Evolutionary conservation across 495 filamentous ascomycete species (phyloP), one percentile per base, ranked within the genome.

Genomic region (Paragyromitra xinjiangensis): DNA sequence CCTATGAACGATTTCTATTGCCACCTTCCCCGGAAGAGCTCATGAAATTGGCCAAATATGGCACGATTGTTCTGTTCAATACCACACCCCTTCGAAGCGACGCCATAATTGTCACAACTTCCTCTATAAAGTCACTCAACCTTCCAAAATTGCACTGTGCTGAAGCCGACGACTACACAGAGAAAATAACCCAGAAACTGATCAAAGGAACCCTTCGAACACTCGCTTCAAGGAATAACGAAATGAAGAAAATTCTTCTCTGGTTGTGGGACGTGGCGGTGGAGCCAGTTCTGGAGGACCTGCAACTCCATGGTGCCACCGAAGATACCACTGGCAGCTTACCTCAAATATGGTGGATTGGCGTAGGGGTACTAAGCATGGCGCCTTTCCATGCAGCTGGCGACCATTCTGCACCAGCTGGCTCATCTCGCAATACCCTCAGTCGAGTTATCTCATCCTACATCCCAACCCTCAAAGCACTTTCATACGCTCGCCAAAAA

Each of bases 331-430:
- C 61, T 39, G 8, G 55, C 55, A 58, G 16, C 40, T 55, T 40
- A 37, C 37, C 69, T 12, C 70, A 51, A 3, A 37, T 78, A 11
- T 79, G 75, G 80, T 83, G 78, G 81, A 79, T 83, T 45, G 75
- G 80, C 16, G 19, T 59, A 8, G 80, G 78, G 1, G 40, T 63
- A 14, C 59, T 70, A 24, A 67, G 69, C 55, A 65, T 12, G 39
- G 68, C 73, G 12, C 77, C 81, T 24, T 81, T 82, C 44, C 77
- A 82, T 56, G 80, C 81, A 4, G 75, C 80, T 24, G 81, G 81
- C 2, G 56, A 78, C 42, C 64, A 80, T 64, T 72, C 80, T 16
- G 39, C 45, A 26, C 44, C 51, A 56, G 22, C 9, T 45, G 51
- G 45, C 3, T 70, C 73, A 16, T 62, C 59, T 19, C 48, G 71